Percentiles rank a stretch among this genome's conserved stretches.
Evolutionary conservation across 1,139 yeast genomes (phyloP).

Genomic region (Lodderomyces pseudojiufengensis): DNA sequence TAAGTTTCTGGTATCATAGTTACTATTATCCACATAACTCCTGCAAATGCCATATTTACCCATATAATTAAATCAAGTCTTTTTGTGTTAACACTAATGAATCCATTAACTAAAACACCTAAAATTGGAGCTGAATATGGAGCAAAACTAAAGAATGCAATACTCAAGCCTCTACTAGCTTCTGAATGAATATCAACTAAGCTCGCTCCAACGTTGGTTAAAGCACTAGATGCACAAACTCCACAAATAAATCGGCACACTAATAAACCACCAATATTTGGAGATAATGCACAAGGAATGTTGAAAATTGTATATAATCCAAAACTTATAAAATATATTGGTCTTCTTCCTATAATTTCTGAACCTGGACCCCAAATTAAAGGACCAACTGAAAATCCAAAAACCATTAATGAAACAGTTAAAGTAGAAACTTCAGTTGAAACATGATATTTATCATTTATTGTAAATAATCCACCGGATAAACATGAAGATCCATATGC

Average conservation of each 20-base stretch:
- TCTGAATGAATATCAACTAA: conserved; percentile 80
- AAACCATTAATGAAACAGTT: conserved; percentile 80
- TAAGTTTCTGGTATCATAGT: conserved; percentile 79
- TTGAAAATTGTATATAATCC: conserved; percentile 73
- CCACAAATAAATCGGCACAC: conserved; percentile 86
- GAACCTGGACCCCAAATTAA: conserved; percentile 86
- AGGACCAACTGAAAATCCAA: conserved; percentile 88
- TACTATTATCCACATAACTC: conserved; percentile 68
- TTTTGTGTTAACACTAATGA: conserved; percentile 65
- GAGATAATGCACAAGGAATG: conserved; percentile 85
- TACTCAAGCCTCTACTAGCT: conserved; percentile 75
- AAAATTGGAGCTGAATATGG: conserved; percentile 92
- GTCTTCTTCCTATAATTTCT: conserved; percentile 82
- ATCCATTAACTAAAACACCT: conserved; percentile 89
- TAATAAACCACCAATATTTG: conserved; percentile 75
- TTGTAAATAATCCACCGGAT: conserved; percentile 75
- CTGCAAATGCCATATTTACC: conserved; percentile 92
- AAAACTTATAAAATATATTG: conserved; percentile 76
- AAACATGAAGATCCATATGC: conserved; percentile 90
- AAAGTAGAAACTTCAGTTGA: conserved; percentile 74
- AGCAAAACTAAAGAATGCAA: conserved; percentile 86
- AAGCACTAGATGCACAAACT: conserved; percentile 78
- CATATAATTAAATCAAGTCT: conserved; percentile 72
- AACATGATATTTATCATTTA: conserved; percentile 62
- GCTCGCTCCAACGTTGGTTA: conserved; percentile 86